These are phyloP conservation scores for Sporopachydermia lactativora DNA, from an alignment of 805 yeast genomes.

Conservation along the genomic window DNA sequence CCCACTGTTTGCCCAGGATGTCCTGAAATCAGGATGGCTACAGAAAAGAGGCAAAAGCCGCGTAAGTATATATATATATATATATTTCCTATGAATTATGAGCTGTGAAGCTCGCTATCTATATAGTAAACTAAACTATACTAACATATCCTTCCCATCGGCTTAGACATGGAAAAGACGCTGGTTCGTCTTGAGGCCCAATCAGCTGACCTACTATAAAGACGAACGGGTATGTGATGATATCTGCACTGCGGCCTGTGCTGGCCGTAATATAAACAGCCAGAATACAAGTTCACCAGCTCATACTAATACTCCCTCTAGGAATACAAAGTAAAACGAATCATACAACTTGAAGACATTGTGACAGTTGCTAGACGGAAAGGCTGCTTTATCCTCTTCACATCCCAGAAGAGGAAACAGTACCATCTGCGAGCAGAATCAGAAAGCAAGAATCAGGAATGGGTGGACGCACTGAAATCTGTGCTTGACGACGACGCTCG, in stretches of 20 bases:
- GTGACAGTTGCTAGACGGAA: slow-evolving; percentile 16
- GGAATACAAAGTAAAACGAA: slow-evolving; percentile 19
- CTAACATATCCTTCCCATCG: neutral
- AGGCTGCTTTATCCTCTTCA: slow-evolving; percentile 18
- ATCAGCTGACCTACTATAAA: slow-evolving; percentile 19
- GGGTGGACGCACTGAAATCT: slow-evolving; percentile 16
- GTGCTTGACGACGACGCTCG: neutral
- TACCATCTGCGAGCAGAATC: slow-evolving; percentile 17
- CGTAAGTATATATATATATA: no score
- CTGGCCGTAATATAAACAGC: neutral
- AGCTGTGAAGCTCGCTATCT: no score
- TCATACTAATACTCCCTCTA: slow-evolving; percentile 3
- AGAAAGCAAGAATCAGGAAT: slow-evolving; percentile 15
- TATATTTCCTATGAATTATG: no score
- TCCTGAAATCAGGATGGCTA: slow-evolving; percentile 18
- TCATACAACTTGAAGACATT: slow-evolving; percentile 17
- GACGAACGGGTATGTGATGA: slow-evolving; percentile 14
- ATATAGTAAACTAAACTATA: no score
- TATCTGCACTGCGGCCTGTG: neutral
- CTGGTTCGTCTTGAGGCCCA: slow-evolving; percentile 22
- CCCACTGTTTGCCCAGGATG: slow-evolving; percentile 3
- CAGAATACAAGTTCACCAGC: neutral
- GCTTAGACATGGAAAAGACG: slow-evolving; percentile 17
- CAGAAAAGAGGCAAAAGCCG: slow-evolving; percentile 12
- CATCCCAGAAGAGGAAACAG: slow-evolving; percentile 13